Percentiles rank a stretch among this genome's conserved stretches.
These are phyloP conservation scores for Paramyrothecium roridum DNA, from an alignment of 2,329 filamentous ascomycete genomes.

Conservation along the genomic window DNA sequence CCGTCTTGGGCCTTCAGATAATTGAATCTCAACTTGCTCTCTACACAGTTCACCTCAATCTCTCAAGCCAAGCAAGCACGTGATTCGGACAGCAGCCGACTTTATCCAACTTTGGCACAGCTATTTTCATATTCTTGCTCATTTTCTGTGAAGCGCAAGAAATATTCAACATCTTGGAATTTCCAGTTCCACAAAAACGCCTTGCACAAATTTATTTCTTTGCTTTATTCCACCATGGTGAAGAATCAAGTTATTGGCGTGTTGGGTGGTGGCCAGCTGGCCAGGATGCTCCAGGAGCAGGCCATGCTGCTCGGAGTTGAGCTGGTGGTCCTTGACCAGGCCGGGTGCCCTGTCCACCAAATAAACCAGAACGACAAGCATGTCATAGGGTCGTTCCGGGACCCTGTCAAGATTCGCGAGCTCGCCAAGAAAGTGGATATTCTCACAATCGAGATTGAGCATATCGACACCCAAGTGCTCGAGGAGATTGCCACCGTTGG, in stretches of 20 bases:
- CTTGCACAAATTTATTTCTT: not conserved
- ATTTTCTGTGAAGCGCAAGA: no score
- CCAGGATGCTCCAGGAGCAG: conserved; percentile 91
- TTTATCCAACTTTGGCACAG: no score
- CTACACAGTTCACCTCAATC: no score
- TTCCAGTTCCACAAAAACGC: no score
- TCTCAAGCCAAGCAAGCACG: no score
- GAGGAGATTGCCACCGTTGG: conserved; percentile 73
- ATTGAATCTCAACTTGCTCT: no score
- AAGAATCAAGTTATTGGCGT: conserved; percentile 45
- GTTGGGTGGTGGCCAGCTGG: conserved; percentile 69
- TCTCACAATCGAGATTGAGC: conserved; percentile 92
- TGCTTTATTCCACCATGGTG: conserved; percentile 20
- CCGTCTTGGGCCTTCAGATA: no score
- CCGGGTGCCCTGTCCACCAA: conserved; percentile 78
- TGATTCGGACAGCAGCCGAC: no score
- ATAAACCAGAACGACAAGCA: conserved; percentile 73
- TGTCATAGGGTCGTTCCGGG: conserved; percentile 84
- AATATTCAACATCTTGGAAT: no score
- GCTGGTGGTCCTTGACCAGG: conserved; percentile 75
- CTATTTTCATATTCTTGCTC: no score
- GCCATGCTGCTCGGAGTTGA: conserved; percentile 71
- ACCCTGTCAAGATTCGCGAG: conserved; percentile 72
- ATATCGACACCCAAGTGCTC: conserved; percentile 85
- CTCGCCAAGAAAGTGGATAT: conserved; percentile 77